Percentiles rank a stretch among this genome's conserved stretches.
Conservation (phyloP, 2,329 filamentous ascomycete species). For the Claviceps africana region DNA sequence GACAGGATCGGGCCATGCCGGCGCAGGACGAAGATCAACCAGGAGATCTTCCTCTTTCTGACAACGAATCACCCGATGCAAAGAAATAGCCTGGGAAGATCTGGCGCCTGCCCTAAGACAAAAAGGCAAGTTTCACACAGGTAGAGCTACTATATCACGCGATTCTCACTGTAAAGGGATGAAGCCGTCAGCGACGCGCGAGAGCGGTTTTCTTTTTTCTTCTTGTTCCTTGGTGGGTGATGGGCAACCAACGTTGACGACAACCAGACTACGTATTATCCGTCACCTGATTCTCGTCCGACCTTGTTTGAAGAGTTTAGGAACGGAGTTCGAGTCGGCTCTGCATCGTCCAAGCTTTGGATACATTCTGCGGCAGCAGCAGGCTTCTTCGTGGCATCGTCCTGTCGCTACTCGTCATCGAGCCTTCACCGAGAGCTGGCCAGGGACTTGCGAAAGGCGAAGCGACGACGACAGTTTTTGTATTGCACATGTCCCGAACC, state of each 20-base stretch:
- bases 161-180: too few relatives aligned
- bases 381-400: too few relatives aligned
- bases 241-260: too few relatives aligned
- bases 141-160: too few relatives aligned
- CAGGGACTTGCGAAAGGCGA: not conserved
- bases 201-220: too few relatives aligned
- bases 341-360: not conserved
- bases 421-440: too few relatives aligned
- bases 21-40: not conserved
- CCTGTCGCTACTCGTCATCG: too few relatives aligned
- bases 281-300: too few relatives aligned
- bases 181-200: too few relatives aligned
- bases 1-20: not conserved
- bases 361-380: not conserved
- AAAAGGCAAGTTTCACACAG: too few relatives aligned
- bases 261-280: too few relatives aligned
- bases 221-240: too few relatives aligned
- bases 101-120: not conserved
- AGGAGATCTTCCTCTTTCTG: not conserved
- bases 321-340: not conserved
- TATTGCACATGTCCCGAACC: not conserved
- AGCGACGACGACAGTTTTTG: not conserved
- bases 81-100: not conserved
- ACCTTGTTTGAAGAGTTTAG: not conserved
- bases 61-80: not conserved